Conservation (phyloP, 2,329 filamentous ascomycete genomes). For the Huntiella savannae region DNA sequence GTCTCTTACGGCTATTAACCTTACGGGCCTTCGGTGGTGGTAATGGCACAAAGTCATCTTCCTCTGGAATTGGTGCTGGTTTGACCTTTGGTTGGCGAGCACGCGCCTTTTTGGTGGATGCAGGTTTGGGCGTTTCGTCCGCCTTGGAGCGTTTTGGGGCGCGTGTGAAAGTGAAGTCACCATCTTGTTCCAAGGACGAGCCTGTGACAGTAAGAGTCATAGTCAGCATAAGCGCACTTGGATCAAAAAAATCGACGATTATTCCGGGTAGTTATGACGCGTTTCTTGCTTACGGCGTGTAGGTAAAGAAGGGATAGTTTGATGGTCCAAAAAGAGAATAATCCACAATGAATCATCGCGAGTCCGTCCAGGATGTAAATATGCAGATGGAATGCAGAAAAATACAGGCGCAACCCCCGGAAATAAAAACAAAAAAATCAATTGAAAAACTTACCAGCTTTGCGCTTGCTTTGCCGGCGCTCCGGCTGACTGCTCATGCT, state of each 20-base stretch:
- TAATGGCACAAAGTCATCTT: constrained; percentile 12
- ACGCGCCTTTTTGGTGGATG: constrained; percentile 18
- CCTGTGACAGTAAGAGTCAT: constrained; percentile 16
- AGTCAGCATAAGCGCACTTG: too few species aligned
- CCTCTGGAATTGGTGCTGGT: constrained; percentile 8
- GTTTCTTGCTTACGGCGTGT: neutral
- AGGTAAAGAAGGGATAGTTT: neutral
- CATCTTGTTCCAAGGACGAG: constrained; percentile 48
- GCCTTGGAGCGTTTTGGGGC: constrained; percentile 46
- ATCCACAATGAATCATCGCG: neutral
- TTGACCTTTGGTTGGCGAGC: constrained; percentile 23
- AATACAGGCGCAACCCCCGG: neutral
- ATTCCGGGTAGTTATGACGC: constrained; percentile 3
- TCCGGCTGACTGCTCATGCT: constrained; percentile 48
- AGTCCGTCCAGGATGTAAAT: neutral
- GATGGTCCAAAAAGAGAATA: neutral
- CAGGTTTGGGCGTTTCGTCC: constrained; percentile 21
- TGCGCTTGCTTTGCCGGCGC: constrained; percentile 44
- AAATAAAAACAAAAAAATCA: neutral
- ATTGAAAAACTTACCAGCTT: constrained; percentile 32
- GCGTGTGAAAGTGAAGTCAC: constrained; percentile 58
- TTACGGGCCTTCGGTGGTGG: constrained; percentile 15
- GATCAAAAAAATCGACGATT: neutral
- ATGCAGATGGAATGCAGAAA: neutral
- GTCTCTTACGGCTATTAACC: constrained; percentile 23